Evolutionary conservation across 2,329 filamentous ascomycete species (phyloP), one percentile per base, ranked within the genome.

Genomic region (Chlorencoelia australis): DNA sequence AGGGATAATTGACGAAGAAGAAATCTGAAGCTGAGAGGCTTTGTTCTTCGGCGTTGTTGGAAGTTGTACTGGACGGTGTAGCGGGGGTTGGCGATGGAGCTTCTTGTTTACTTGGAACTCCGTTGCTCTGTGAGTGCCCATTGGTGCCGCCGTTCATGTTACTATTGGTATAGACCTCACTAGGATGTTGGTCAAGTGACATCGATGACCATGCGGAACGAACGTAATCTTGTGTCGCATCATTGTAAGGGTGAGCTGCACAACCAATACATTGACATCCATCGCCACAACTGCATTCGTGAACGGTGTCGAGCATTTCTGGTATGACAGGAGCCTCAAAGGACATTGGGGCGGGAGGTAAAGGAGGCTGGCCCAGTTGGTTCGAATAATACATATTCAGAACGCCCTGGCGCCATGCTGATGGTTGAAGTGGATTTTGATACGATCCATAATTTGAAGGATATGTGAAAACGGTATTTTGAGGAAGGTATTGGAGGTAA

Each of bases 221-320:
- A 3, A 77, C 63, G 40, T 67, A 63, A 30, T 66, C 59, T 62
- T 64, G 68, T 33, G 72, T 82, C 15, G 75, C 71, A 6, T 73
- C 65, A 46, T 82, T 82, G 50, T 76, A 79, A 9, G 79, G 75
- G 53, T 82, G 78, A 2, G 72, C 73, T 4, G 75, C 67, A 52
- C 79, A 84, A 8, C 77, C 79, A 22, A 82, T 62, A 51, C 79
- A 84, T 46, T 76, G 68, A 46, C 79, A 84, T 18, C 63, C 63
- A 36, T 78, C 71, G 14, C 79, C 79, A 50, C 79, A 84, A 31
- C 65, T 64, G 48, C 79, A 84, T 16, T 64, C 61, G 43, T 71
- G 66, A 10, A 53, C 20, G 0, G 49, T 52, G 14, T 54, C 43
- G 3, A 46, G 28, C 13, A 18, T 42, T 46, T 48, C 36, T 57